Conservation (phyloP, 2,329 filamentous ascomycete species). For the Phialocephala subalpina region DNA sequence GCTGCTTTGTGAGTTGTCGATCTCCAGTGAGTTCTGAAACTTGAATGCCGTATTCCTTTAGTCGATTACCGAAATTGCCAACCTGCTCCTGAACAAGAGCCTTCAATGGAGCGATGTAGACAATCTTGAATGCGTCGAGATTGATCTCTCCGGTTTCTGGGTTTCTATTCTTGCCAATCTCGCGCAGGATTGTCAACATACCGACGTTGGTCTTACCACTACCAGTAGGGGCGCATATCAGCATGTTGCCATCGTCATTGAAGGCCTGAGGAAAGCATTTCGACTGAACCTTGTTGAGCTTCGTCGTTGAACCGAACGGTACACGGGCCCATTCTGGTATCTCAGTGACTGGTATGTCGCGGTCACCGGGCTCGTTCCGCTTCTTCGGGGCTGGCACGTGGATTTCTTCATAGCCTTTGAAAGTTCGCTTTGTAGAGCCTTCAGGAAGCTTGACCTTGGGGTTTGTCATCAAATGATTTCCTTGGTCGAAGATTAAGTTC, state of each 20-base stretch:
- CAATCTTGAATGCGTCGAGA: constrained; percentile 96
- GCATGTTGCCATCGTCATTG: constrained; percentile 94
- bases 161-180: constrained; percentile 95
- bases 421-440: constrained; percentile 92
- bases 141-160: constrained; percentile 91
- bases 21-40: constrained; percentile 98
- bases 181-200: constrained; percentile 94
- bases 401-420: constrained; percentile 99
- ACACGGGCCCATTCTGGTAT: constrained; percentile 91
- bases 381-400: constrained; percentile 95
- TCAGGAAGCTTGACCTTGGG: constrained; percentile 92
- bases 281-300: constrained; percentile 94
- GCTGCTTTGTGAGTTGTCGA: constrained; percentile 96
- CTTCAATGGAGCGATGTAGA: constrained; percentile 96
- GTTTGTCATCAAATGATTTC: constrained; percentile 99
- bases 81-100: constrained; percentile 97
- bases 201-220: constrained; percentile 99
- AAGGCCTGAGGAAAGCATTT: constrained; percentile 93
- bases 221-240: constrained; percentile 95
- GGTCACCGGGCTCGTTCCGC: constrained; percentile 80
- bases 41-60: constrained; percentile 89
- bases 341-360: constrained; percentile 82
- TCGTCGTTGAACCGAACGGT: constrained; percentile 86
- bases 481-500: constrained; percentile 96
- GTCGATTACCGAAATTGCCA: constrained; percentile 91